Evolutionary conservation across 2,329 filamentous ascomycete genomes (phyloP).

Genomic region (Aspergillus glaucus): DNA sequence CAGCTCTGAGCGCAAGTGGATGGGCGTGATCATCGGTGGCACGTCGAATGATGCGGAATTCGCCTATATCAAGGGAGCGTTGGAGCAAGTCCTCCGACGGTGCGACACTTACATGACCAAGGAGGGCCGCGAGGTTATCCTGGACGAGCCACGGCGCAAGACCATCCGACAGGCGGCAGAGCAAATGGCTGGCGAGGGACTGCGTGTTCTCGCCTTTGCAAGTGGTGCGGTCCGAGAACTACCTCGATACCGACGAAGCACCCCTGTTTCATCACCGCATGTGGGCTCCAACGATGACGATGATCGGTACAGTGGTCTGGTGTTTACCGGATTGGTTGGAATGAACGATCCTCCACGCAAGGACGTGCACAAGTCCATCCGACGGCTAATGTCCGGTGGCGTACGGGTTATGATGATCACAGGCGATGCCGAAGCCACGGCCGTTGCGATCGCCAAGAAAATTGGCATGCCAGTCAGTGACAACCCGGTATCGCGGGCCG

Average conservation of each 20-base stretch:
- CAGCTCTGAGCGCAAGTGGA: constrained; percentile 97
- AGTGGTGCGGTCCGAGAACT: constrained; percentile 63
- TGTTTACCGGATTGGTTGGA: constrained; percentile 86
- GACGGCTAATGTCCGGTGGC: constrained; percentile 83
- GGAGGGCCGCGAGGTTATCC: constrained; percentile 76
- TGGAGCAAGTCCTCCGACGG: constrained; percentile 76
- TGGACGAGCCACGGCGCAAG: constrained; percentile 69
- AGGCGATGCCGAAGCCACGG: constrained; percentile 90
- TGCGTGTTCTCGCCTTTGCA: constrained; percentile 87
- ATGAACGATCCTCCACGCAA: constrained; percentile 96
- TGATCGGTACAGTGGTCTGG: constrained; percentile 72
- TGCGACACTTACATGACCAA: constrained; percentile 87
- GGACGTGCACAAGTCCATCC: constrained; percentile 82
- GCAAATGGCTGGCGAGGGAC: constrained; percentile 77
- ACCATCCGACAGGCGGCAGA: constrained; percentile 76
- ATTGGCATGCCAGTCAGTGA: constrained; percentile 81
- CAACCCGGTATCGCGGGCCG: constrained; percentile 52
- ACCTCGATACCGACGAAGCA: constrained; percentile 39
- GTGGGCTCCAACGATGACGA: constrained; percentile 50
- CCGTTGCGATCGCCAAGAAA: constrained; percentile 85
- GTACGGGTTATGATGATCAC: constrained; percentile 99
- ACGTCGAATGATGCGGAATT: constrained; percentile 59
- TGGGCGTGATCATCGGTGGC: constrained; percentile 80
- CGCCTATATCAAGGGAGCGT: constrained; percentile 90
- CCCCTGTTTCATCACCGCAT: constrained; percentile 27